Conservation (phyloP, 2,329 filamentous ascomycete genomes). For the Trichoderma sp. region DNA sequence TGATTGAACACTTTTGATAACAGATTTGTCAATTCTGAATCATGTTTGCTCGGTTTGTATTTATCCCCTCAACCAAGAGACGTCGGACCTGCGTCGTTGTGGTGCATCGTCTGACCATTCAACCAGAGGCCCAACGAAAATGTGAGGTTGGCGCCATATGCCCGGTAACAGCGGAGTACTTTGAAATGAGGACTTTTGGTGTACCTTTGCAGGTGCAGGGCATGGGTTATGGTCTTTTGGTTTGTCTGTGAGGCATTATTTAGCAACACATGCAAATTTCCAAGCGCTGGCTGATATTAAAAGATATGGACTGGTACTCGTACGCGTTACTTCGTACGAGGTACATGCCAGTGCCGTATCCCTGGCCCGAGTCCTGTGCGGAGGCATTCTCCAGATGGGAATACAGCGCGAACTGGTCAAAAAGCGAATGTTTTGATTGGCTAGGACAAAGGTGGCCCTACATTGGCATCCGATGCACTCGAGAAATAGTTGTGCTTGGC, state of each 20-base stretch:
- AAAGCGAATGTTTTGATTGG: not conserved
- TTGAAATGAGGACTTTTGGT: slow-evolving; percentile 6
- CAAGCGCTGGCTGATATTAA: slow-evolving; percentile 8
- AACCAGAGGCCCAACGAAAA: not conserved
- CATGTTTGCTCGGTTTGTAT: not conserved
- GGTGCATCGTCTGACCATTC: not conserved
- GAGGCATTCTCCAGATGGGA: not conserved
- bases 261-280: slow-evolving; percentile 6
- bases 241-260: slow-evolving; percentile 17
- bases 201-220: not conserved
- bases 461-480: not conserved
- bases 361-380: not conserved
- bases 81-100: not conserved
- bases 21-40: not conserved
- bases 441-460: not conserved
- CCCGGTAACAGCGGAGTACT: not conserved
- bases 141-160: not conserved
- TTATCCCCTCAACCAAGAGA: not conserved
- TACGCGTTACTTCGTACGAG: not conserved
- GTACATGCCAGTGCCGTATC: not conserved
- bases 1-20: not conserved
- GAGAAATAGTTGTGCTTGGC: not conserved
- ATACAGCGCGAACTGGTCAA: not conserved
- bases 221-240: not conserved
- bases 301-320: slow-evolving; percentile 1